Base-by-base conservation (phyloP, 257 asterid species). In the Orobanche coerulescens region DNA sequence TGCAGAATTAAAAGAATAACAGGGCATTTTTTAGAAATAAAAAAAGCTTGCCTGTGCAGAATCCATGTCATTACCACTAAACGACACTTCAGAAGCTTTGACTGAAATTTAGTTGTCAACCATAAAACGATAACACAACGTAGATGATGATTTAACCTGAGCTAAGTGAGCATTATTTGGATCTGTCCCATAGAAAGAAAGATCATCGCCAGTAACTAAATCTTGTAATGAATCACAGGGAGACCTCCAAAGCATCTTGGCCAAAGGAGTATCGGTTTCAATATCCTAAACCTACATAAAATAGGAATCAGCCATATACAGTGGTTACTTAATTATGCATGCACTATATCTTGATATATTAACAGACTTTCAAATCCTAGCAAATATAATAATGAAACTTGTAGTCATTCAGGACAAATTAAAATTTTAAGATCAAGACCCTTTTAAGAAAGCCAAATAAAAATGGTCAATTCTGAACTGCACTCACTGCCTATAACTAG, bases 161-260 rank as follows among this genome's bases (percentile, higher is more conserved):
- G 95, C 75, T 39, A 79, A 72, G 63, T 85, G 84, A 46, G 96
- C 86, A 82, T 73, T 87, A 71, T 75, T 88, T 63, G 89, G 84
- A 76, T 78, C 81, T 54, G 90, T 69, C 51, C 91, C 84, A 72
- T 77, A 87, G 39, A 87, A 79, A 64, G 96, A 85, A 69, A 91
- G 88, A 70, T 91, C 97, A 67, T 91, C 97, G 81, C 94, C 77
- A 90, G 68, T n/a, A n/a, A n/a, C n/a, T n/a, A n/a, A n/a, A n/a
- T n/a, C n/a, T n/a, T n/a, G n/a, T n/a, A n/a, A n/a, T 19, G 87
- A 82, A 74, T 91, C 97, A 63, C 90, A 84, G 12, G 96, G 71
- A 26, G 97, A 91, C 76, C 71, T 81, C 56, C 92, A 71, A 70
- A 78, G 68, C 77, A 91, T 78, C 83, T 87, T 91, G 43, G 94